Conservation (phyloP, 2,329 filamentous ascomycete genomes). For the Colletotrichum musicola region DNA sequence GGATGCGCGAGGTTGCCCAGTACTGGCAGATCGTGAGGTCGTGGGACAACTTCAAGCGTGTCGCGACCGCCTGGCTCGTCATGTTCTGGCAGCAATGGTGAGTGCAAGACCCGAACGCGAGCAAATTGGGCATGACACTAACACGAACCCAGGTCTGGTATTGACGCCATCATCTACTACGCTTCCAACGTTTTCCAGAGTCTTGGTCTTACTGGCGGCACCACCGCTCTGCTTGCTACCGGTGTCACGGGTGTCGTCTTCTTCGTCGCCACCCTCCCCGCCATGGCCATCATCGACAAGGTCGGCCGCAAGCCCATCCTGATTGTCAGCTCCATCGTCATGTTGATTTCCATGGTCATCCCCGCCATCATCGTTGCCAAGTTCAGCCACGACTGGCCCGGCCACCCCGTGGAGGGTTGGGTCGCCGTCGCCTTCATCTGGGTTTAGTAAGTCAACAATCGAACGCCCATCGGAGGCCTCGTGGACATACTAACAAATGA, state of each 20-base stretch:
- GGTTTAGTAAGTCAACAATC: slow-evolving; percentile 42
- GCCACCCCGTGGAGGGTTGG: slow-evolving; percentile 54
- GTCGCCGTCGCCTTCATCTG: slow-evolving; percentile 51
- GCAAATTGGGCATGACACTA: background rate
- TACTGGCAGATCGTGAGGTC: slow-evolving; percentile 61
- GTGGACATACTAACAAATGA: background rate
- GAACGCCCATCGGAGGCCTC: too few relatives aligned
- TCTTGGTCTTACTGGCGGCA: slow-evolving; percentile 72
- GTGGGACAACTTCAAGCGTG: slow-evolving; percentile 63
- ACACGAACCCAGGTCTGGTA: slow-evolving; percentile 40
- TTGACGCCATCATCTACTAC: slow-evolving; percentile 60
- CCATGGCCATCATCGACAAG: slow-evolving; percentile 53
- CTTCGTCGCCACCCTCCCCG: slow-evolving; percentile 50
- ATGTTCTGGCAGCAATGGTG: slow-evolving; percentile 64
- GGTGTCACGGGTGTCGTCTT: slow-evolving; percentile 72
- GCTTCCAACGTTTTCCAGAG: slow-evolving; percentile 71
- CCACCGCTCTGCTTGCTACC: slow-evolving; percentile 69
- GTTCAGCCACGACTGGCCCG: slow-evolving; percentile 52
- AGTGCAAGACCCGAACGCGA: background rate
- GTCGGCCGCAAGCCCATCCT: slow-evolving; percentile 56
- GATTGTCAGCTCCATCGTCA: slow-evolving; percentile 52
- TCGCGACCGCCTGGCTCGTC: slow-evolving; percentile 56
- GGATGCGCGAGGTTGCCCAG: slow-evolving; percentile 60
- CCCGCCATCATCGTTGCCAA: slow-evolving; percentile 56
- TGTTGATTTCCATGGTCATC: slow-evolving; percentile 53